Evolutionary conservation across 2,329 filamentous ascomycete species (phyloP).

Genomic region (Pestalotiopsis sp.): DNA sequence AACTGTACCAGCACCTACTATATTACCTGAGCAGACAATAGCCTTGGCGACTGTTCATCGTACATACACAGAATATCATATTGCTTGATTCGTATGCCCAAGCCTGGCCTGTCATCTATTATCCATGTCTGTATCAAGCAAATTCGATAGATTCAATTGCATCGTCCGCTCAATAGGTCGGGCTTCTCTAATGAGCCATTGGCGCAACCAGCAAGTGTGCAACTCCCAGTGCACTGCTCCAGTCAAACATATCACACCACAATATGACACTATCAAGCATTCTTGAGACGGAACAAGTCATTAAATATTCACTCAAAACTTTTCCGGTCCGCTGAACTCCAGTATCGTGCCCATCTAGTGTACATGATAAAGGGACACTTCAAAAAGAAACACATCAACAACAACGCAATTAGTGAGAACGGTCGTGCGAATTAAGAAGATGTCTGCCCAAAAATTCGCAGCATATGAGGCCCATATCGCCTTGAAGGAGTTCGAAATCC

Average conservation of each 20-base stretch:
- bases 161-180: too few species aligned
- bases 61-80: too few species aligned
- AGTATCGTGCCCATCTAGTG: slow-evolving; percentile 32
- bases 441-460: slow-evolving; percentile 32
- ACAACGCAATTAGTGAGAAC: slow-evolving; percentile 26
- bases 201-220: not conserved
- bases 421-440: slow-evolving; percentile 32
- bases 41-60: too few species aligned
- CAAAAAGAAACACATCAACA: slow-evolving; percentile 28
- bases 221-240: not conserved
- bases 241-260: not conserved
- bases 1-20: too few species aligned
- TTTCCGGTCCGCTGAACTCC: slow-evolving; percentile 32
- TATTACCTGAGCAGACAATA: too few species aligned
- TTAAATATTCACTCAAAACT: slow-evolving; percentile 22
- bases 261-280: not conserved
- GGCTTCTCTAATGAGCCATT: too few species aligned
- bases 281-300: not conserved
- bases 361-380: slow-evolving; percentile 23
- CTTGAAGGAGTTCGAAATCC: slow-evolving; percentile 21
- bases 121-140: too few species aligned
- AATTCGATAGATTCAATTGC: too few species aligned
- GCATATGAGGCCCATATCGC: slow-evolving; percentile 20
- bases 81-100: too few species aligned
- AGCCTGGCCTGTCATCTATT: too few species aligned